Percentiles rank a stretch among this genome's conserved stretches.
phyloP scores from a whole-genome alignment of 225 moss, liverwort and hornwort genomes.

The Antitrichia curtipendula region DNA sequence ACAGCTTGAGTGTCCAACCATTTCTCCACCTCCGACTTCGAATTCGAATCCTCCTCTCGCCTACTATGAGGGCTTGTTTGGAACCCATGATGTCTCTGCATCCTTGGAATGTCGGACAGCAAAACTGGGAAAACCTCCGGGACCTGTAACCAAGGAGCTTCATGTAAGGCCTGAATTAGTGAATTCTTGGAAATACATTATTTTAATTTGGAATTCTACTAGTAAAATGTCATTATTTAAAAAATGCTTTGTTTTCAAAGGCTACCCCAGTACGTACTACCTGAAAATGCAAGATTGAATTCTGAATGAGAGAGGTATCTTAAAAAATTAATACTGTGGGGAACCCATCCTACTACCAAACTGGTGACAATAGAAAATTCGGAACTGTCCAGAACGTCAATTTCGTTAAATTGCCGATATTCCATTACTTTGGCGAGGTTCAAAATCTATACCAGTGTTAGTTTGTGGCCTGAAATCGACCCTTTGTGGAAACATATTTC shows the following conservation, averaged over 20 bases:
- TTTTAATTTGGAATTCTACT: neutral
- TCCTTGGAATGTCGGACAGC: neutral
- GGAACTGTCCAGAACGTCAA: neutral
- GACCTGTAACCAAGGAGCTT: neutral
- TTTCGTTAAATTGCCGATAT: neutral
- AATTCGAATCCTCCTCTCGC: neutral
- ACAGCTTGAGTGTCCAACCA: neutral
- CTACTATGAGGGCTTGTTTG: neutral
- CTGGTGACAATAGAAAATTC: neutral
- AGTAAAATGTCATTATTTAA: neutral
- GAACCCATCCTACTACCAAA: no score
- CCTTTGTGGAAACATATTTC: no score
- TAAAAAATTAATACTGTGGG: no score
- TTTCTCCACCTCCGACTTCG: neutral
- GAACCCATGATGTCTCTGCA: neutral
- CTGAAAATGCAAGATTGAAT: neutral
- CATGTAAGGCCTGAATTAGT: neutral
- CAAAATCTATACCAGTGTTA: neutral
- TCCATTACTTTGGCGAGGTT: neutral
- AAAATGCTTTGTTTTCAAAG: neutral
- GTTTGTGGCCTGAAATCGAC: neutral
- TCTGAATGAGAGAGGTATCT: no score
- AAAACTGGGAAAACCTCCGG: constrained; percentile 5
- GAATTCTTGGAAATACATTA: neutral
- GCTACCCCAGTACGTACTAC: neutral